Base-by-base conservation (phyloP, 495 filamentous ascomycete genomes). In the Xylaria acuta region DNA sequence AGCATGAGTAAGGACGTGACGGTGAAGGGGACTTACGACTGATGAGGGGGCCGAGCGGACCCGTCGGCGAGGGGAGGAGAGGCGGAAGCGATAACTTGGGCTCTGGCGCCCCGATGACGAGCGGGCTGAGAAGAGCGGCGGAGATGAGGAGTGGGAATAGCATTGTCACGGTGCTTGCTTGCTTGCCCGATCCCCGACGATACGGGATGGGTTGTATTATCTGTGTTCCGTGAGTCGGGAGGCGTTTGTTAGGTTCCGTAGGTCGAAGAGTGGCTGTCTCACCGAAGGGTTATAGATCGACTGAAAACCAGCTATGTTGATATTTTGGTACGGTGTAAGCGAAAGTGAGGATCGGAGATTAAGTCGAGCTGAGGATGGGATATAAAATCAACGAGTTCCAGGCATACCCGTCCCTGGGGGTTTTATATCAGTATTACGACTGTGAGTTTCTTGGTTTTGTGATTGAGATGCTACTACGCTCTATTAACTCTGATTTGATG, bases 101-200 rank as follows among this genome's bases (percentile, higher is more conserved):
- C 22, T 30, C 53, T 34, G 67, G 53, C 1, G 59, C 60, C 36
- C 18, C 69, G n/a, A 25, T 6, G 45, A 5, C 36, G 45, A 64
- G 25, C 3, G 14, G 59, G 36, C 40, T 62, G 22, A 64, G 58
- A 45, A 71, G n/a, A 12, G 36, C n/a, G 59, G 51, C 27, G 3
- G 45, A 11, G 27, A 64, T 7, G 43, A 41, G 14, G 59, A 71
- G 47, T 27, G 32, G 47, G 69, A 25, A 32, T 2, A 51, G 36
- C 69, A 71, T 71, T 62, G 49, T 67, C 32, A 32, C 16, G 34
- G 11, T 64, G 59, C 47, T 43, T 38, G 59, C 18, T 70, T 27
- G 69, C 18, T 70, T 38, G 30, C 0, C 32, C 3, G 53, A 8
- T 16, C 32, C 1, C 20, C 32, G 45, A 12, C 8, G 40, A 49